These are phyloP conservation scores for Diaporthe nobilis DNA, from an alignment of 2,329 filamentous ascomycete species.

Conservation along the genomic window DNA sequence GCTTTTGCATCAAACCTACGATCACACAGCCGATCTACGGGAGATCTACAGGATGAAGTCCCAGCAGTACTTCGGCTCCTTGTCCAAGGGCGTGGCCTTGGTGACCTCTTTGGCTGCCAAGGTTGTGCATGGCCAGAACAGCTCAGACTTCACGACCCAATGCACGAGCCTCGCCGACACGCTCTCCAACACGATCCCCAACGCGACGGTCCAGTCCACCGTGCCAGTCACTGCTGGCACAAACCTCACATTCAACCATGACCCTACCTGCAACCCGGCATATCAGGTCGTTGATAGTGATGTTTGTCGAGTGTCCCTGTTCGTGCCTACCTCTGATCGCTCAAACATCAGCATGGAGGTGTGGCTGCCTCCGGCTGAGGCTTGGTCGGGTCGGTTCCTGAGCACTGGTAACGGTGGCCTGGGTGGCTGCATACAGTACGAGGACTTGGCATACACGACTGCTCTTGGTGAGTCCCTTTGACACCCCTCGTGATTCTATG, in stretches of 20 bases:
- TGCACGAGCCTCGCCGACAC: conserved; percentile 48
- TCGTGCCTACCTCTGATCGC: conserved; percentile 49
- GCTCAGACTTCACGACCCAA: conserved; percentile 35
- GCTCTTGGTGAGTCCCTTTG: conserved; percentile 46
- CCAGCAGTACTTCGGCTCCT: conserved; percentile 8
- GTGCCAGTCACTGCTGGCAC: conserved; percentile 56
- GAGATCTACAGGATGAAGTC: conserved; percentile 25
- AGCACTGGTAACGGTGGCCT: conserved; percentile 64
- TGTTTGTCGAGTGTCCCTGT: conserved; percentile 50
- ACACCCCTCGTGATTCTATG: not conserved
- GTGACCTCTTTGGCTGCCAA: conserved; percentile 7
- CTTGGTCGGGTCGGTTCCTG: conserved; percentile 61
- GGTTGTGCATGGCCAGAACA: conserved; percentile 19
- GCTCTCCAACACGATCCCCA: conserved; percentile 48
- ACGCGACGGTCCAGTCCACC: conserved; percentile 54
- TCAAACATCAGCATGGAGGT: conserved; percentile 62
- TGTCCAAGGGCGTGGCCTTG: conserved; percentile 22
- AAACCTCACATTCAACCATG: conserved; percentile 55
- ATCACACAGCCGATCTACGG: conserved; percentile 24
- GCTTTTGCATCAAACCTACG: conserved; percentile 8
- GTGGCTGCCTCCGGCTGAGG: conserved; percentile 57
- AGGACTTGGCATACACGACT: conserved; percentile 58
- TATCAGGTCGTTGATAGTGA: conserved; percentile 45
- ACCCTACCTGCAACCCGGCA: conserved; percentile 53
- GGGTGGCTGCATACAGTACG: conserved; percentile 61